Evolutionary conservation across 129 eudicot genomes (phyloP), one percentile per base, ranked within the genome.

Genomic region (Centrapalus pauciflorus): DNA sequence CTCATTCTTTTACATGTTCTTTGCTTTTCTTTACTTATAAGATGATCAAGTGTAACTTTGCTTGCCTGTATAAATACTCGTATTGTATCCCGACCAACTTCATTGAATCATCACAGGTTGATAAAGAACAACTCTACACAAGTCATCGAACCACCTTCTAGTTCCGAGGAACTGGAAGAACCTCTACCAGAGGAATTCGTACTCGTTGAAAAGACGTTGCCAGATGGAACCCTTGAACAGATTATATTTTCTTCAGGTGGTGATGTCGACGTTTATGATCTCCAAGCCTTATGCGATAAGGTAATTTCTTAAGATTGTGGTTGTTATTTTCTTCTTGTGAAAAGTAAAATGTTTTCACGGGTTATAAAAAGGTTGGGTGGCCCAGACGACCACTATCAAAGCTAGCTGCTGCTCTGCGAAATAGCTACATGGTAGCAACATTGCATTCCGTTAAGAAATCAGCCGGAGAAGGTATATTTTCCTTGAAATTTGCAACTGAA

Each of bases 341-440:
- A 65, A 66, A 50, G 32, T 66, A 66, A 67, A 32, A 24, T 55
- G 11, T 19, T 38, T 70, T 40, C 14, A 16, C 48, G 76, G 69
- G 25, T 59, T 73, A n/a, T n/a, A 38, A 69, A 35, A 72, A 94
- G 97, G 97, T 94, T 58, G 99, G 99, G 38, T 89, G 97, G 96
- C 99, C 99, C 11, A 87, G 93, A 66, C 89, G 99, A 72, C 99
- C 97, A 35, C 77, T 84, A 63, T 82, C 97, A 57, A 94, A 94
- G 81, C 80, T 94, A 63, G 93, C 99, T 29, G 84, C 86, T 63
- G 97, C 99, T 30, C 62, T 94, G 64, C 89, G 82, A 81, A 94
- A 94, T 73, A 94, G 99, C 87, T 89, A 94, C 90, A 89, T 94
- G 80, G 99, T 94, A 21, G 95, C 87, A 43, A 84, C 96, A 13